phyloP scores from a whole-genome alignment of 129 eudicot species.

The carrot (Daucus carota) region DNA sequence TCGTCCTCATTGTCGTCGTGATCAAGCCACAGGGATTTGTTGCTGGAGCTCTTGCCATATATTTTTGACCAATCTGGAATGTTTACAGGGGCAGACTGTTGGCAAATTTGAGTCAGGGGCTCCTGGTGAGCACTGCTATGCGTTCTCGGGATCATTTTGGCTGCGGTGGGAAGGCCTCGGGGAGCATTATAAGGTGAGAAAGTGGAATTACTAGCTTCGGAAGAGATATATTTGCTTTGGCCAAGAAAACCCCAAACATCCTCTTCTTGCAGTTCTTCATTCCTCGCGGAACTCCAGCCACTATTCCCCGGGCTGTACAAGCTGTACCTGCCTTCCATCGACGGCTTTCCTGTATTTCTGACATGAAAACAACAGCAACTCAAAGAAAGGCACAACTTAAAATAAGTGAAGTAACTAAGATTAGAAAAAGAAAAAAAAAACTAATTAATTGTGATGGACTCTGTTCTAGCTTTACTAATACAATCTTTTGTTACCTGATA shows the following conservation, averaged over 20 bases:
- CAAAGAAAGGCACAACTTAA: background rate
- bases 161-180: slow-evolving; percentile 38
- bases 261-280: slow-evolving; percentile 62
- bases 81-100: slow-evolving; percentile 69
- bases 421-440: background rate
- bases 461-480: background rate
- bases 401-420: background rate
- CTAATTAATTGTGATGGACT: too few relatives aligned
- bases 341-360: slow-evolving; percentile 14
- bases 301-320: slow-evolving; percentile 51
- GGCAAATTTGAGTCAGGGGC: slow-evolving; percentile 25
- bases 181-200: slow-evolving; percentile 25
- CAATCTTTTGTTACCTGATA: background rate
- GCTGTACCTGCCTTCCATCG: slow-evolving; percentile 38
- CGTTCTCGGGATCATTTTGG: slow-evolving; percentile 56
- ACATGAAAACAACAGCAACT: background rate
- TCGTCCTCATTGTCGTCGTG: slow-evolving; percentile 14
- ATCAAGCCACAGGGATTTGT: slow-evolving; percentile 32
- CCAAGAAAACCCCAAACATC: slow-evolving; percentile 60
- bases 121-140: slow-evolving; percentile 20
- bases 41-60: slow-evolving; percentile 38
- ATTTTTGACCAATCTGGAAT: slow-evolving; percentile 88
- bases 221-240: slow-evolving; percentile 23
- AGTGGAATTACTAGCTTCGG: slow-evolving; percentile 9
- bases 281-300: slow-evolving; percentile 49